phyloP scores from a whole-genome alignment of 805 yeast species.

The Candida maris region DNA sequence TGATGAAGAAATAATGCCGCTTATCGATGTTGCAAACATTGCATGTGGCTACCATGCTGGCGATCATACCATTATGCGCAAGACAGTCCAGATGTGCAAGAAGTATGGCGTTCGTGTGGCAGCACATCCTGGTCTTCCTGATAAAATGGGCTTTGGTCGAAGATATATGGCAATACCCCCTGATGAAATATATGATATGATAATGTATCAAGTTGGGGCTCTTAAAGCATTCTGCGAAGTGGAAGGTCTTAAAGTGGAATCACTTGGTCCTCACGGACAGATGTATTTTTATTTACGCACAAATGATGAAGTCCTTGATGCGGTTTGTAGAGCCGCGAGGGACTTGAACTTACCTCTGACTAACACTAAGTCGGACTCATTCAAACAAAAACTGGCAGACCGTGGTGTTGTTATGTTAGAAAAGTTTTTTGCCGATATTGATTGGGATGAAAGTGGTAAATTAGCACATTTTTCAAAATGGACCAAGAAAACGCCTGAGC shows the following conservation, averaged over 20 bases:
- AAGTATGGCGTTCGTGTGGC: conserved; percentile 28
- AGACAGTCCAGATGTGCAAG: conserved; percentile 25
- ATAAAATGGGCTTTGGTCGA: conserved; percentile 31
- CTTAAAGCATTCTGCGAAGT: conserved; percentile 28
- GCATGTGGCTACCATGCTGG: conserved; percentile 42
- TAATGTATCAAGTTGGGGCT: conserved; percentile 32
- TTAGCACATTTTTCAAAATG: conserved; percentile 19
- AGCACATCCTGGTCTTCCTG: conserved; percentile 34
- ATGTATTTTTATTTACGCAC: conserved; percentile 28
- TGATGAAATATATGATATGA: conserved; percentile 29
- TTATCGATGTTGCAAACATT: conserved; percentile 36
- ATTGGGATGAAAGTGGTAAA: conserved; percentile 19
- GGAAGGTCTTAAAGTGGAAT: conserved; percentile 25
- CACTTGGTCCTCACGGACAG: conserved; percentile 32
- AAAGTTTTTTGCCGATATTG: conserved; percentile 26
- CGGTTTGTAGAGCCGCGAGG: conserved; percentile 29
- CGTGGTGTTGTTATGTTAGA: conserved; percentile 20
- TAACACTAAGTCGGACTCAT: conserved; percentile 3
- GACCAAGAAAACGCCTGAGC: conserved; percentile 18
- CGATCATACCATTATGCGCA: conserved; percentile 2
- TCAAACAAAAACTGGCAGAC: conserved; percentile 12
- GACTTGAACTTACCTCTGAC: conserved; percentile 24
- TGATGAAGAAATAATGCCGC: conserved; percentile 38
- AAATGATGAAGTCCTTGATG: conserved; percentile 28
- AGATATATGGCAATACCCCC: conserved; percentile 27